phyloP scores from a whole-genome alignment of 768 basidiomycete genomes.

The Steccherinum ochraceum region DNA sequence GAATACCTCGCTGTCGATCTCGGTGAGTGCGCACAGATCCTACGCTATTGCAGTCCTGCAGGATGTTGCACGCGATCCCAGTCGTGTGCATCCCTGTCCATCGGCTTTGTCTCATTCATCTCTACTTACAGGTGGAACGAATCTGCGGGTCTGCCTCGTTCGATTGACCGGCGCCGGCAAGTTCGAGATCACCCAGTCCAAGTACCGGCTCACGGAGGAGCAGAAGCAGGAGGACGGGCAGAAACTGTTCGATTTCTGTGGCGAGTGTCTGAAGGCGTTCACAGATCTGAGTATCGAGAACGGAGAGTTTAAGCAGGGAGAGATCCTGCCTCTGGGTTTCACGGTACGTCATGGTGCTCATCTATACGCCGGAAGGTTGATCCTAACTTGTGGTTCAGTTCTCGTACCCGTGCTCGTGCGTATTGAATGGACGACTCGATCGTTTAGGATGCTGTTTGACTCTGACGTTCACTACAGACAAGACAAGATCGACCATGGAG shows the following conservation, averaged over 20 bases:
- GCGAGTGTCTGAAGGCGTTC: conserved; percentile 86
- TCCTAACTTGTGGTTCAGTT: conserved; percentile 43
- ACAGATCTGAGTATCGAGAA: conserved; percentile 64
- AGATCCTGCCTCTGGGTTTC: conserved; percentile 80
- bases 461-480: too few relatives aligned
- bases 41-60: too few relatives aligned
- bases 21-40: conserved; percentile 39
- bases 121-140: conserved; percentile 80
- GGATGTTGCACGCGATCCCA: neutral
- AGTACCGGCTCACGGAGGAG: conserved; percentile 94
- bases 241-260: conserved; percentile 95
- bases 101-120: neutral
- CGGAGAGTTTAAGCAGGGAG: conserved; percentile 45
- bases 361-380: conserved; percentile 10
- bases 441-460: neutral
- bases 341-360: conserved; percentile 54
- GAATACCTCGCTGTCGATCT: conserved; percentile 89
- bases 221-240: conserved; percentile 98
- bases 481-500: conserved; percentile 87
- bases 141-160: conserved; percentile 97
- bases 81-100: conserved; percentile 1
- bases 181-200: conserved; percentile 96
- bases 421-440: too few relatives aligned
- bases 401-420: conserved; percentile 91
- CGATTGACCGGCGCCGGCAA: conserved; percentile 88